phyloP scores from a whole-genome alignment of 192 early-diverging fungal genomes.

The Piromyces finnis region DNA sequence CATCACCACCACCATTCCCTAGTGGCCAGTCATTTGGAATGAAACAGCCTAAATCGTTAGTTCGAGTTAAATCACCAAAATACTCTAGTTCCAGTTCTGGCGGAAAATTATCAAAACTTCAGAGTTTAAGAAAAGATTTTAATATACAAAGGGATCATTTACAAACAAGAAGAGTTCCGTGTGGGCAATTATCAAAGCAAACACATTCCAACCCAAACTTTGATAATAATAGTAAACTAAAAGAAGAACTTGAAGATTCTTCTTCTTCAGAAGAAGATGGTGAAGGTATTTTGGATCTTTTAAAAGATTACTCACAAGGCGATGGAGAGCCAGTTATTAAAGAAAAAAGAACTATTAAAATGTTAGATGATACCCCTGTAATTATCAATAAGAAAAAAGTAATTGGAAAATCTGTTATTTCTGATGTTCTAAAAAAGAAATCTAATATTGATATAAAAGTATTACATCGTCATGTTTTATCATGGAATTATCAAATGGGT shows the following conservation, averaged over 20 bases:
- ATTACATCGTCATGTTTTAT: slow-evolving; percentile 36
- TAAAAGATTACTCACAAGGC: background rate
- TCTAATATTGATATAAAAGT: background rate
- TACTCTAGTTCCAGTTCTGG: background rate
- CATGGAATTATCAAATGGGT: slow-evolving; percentile 30
- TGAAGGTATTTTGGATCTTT: background rate
- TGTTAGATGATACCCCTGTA: background rate
- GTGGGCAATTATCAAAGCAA: background rate
- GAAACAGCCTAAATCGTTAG: background rate
- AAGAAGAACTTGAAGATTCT: background rate
- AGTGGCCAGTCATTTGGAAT: background rate
- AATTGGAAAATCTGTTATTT: background rate
- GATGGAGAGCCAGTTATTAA: background rate
- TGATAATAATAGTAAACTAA: background rate
- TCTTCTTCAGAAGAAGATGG: background rate
- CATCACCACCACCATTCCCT: background rate
- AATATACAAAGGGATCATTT: background rate
- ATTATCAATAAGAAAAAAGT: background rate
- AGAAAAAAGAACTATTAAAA: background rate
- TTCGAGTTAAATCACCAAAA: background rate
- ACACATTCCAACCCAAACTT: background rate
- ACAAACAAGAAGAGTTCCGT: background rate
- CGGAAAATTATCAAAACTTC: background rate
- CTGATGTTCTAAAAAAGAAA: background rate
- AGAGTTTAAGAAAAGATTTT: background rate